Conservation (phyloP, 2,329 filamentous ascomycete genomes). For the Emergomyces africanus region DNA sequence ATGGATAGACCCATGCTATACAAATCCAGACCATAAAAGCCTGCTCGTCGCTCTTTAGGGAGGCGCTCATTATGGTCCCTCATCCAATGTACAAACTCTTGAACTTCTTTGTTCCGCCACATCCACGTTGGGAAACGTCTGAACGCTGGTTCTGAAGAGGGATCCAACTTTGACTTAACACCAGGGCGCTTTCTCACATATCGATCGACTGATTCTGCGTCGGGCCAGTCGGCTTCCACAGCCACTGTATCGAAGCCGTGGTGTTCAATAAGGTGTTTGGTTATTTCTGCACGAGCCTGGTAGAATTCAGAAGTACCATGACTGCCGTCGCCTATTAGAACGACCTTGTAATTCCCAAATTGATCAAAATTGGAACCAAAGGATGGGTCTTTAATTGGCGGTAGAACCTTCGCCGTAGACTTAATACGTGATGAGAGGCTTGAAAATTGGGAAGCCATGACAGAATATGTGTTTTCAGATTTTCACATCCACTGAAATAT, state of each 20-base stretch:
- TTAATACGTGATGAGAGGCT: slow-evolving; percentile 24
- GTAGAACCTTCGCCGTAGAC: slow-evolving; percentile 25
- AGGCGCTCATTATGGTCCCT: slow-evolving; percentile 29
- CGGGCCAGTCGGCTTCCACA: slow-evolving; percentile 43
- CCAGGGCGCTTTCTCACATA: slow-evolving; percentile 37
- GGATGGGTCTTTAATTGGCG: slow-evolving; percentile 20
- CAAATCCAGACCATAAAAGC: slow-evolving; percentile 41
- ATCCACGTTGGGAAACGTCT: slow-evolving; percentile 43
- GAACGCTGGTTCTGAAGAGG: slow-evolving; percentile 28
- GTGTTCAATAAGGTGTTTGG: slow-evolving; percentile 36
- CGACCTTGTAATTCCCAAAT: slow-evolving; percentile 28
- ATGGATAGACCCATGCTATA: slow-evolving; percentile 39
- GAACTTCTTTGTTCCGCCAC: slow-evolving; percentile 43
- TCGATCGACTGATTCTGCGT: slow-evolving; percentile 39
- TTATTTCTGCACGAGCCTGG: slow-evolving; percentile 38
- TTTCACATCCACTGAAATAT: not conserved
- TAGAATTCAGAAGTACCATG: slow-evolving; percentile 47
- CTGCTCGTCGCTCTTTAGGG: slow-evolving; percentile 20
- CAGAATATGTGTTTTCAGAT: not conserved
- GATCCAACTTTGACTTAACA: slow-evolving; percentile 20
- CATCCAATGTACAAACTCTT: slow-evolving; percentile 41
- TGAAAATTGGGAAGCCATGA: slow-evolving; percentile 18
- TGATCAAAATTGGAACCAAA: slow-evolving; percentile 32
- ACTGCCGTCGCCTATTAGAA: slow-evolving; percentile 35
- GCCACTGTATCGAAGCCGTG: slow-evolving; percentile 41